These are phyloP conservation scores for Sarocladium oryzae DNA, from an alignment of 2,329 filamentous ascomycete species.

Conservation along the genomic window DNA sequence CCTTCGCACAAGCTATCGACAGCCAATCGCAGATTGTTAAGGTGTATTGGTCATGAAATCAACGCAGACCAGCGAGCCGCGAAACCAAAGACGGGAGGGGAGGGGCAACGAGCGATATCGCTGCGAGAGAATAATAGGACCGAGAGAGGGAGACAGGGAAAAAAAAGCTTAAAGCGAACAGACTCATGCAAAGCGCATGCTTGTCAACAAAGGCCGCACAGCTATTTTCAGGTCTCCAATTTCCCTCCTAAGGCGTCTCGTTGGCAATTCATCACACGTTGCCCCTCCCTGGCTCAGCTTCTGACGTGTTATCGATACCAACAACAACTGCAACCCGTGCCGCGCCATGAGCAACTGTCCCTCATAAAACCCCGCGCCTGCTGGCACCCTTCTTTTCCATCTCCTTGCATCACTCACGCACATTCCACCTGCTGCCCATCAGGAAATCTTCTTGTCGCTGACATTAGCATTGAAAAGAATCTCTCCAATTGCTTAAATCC, in stretches of 20 bases:
- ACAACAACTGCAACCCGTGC: not conserved
- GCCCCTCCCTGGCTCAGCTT: slow-evolving; percentile 3
- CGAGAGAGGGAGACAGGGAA: not conserved
- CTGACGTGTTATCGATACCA: slow-evolving; percentile 10
- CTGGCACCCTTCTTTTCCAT: not conserved
- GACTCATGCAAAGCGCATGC: not conserved
- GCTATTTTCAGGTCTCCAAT: not conserved
- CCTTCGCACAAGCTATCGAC: not conserved
- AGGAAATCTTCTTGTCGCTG: not conserved
- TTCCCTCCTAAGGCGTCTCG: not conserved
- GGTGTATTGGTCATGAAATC: not conserved
- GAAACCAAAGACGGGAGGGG: not conserved
- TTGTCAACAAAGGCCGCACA: slow-evolving; percentile 7
- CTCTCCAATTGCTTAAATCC: slow-evolving; percentile 6
- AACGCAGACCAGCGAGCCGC: not conserved
- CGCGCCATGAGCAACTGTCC: slow-evolving; percentile 4
- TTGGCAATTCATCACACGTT: not conserved
- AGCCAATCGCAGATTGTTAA: not conserved
- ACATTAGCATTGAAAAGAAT: not conserved
- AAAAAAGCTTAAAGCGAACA: not conserved
- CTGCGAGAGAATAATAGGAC: not conserved
- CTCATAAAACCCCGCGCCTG: slow-evolving; percentile 11
- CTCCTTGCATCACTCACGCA: not conserved
- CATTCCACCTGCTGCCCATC: not conserved
- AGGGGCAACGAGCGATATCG: not conserved